phyloP scores from a whole-genome alignment of 176 grass and related monocot species.

The Raddia distichophylla region DNA sequence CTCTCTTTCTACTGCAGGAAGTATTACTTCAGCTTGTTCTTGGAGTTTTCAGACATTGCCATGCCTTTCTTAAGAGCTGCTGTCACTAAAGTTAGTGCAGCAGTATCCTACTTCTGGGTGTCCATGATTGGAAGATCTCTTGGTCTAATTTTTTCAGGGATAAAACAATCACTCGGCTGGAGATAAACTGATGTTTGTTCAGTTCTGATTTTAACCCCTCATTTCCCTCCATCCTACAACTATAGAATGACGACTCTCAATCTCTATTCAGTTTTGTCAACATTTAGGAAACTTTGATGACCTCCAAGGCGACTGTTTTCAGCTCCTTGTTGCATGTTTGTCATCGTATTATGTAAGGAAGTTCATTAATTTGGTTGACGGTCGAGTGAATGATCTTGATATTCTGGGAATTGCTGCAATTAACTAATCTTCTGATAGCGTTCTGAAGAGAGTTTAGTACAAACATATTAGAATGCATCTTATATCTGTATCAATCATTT shows the following conservation, averaged over 20 bases:
- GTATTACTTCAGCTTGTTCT: conserved; percentile 89
- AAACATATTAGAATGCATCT: background rate
- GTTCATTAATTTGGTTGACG: background rate
- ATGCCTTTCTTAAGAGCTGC: conserved; percentile 63
- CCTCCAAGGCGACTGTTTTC: background rate
- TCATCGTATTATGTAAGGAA: background rate
- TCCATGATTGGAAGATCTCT: conserved; percentile 96
- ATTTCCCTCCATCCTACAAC: background rate
- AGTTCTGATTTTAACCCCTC: conserved; percentile 18
- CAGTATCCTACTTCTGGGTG: conserved; percentile 83
- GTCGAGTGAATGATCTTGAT: conserved; percentile 6
- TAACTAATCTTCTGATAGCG: background rate
- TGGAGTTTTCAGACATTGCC: conserved; percentile 89
- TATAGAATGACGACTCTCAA: background rate
- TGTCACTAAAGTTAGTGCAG: conserved; percentile 65
- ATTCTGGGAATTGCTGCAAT: background rate
- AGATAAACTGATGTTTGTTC: conserved; percentile 49
- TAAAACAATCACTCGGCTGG: conserved; percentile 84
- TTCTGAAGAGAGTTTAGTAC: background rate
- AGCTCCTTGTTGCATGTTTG: background rate
- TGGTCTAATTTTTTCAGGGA: conserved; percentile 90
- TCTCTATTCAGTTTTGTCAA: conserved; percentile 6
- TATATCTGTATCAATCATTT: background rate
- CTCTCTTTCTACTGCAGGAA: conserved; percentile 61
- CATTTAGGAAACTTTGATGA: background rate